phyloP scores from a whole-genome alignment of 1,284 basidiomycete genomes.

The Austroboletus niveus region DNA sequence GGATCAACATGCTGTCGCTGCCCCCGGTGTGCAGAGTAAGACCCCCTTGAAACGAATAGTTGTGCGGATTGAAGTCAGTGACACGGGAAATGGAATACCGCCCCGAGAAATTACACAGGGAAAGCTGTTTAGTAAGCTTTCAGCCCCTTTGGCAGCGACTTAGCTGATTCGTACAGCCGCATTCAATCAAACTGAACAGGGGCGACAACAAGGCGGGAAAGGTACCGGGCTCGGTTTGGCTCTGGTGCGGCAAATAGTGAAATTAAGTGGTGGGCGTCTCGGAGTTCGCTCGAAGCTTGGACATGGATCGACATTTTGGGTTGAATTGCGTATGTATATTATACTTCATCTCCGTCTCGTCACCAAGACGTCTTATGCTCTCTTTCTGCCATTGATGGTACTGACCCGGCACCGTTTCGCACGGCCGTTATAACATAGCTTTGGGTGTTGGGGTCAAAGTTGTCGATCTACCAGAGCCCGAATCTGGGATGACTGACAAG shows the following conservation, averaged over 20 bases:
- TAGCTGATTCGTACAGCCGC: constrained; percentile 44
- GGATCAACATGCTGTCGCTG: background rate
- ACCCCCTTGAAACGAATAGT: constrained; percentile 57
- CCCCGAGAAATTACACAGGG: constrained; percentile 69
- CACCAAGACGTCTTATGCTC: constrained; percentile 10
- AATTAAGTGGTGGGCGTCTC: constrained; percentile 75
- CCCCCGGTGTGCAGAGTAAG: constrained; percentile 14
- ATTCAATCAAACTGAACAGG: constrained; percentile 79
- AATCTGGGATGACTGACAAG: constrained; percentile 25
- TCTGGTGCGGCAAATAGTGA: constrained; percentile 88
- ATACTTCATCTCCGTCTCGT: constrained; percentile 14
- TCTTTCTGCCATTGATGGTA: constrained; percentile 5
- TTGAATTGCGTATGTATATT: constrained; percentile 62
- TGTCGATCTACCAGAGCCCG: constrained; percentile 26
- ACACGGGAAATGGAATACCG: constrained; percentile 79
- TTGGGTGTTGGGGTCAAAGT: constrained; percentile 32
- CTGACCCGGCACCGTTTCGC: constrained; percentile 10
- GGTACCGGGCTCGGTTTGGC: constrained; percentile 88
- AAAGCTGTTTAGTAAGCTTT: constrained; percentile 69
- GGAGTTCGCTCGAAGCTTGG: constrained; percentile 67
- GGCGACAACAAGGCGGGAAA: constrained; percentile 83
- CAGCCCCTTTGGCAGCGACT: background rate
- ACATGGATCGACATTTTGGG: constrained; percentile 74
- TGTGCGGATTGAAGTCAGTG: constrained; percentile 77
- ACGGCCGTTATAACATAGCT: constrained; percentile 17